These are phyloP conservation scores for Pascua guehoae DNA, from an alignment of 1,284 basidiomycete genomes.

Conservation along the genomic window DNA sequence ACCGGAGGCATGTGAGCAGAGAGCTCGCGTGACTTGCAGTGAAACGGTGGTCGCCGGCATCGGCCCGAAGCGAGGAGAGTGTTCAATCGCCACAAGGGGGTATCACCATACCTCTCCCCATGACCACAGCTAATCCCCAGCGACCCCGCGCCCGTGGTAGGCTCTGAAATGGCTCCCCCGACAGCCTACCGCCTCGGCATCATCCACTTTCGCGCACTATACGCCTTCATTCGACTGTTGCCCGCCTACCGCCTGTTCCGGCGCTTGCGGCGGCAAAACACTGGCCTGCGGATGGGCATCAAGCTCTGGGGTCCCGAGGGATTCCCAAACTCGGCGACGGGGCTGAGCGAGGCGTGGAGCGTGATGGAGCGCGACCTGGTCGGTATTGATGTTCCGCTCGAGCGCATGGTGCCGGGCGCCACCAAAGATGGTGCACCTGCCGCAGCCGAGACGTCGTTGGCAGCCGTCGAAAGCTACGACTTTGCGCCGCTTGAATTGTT, in stretches of 20 bases:
- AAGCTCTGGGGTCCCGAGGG: constrained; percentile 48
- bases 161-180: constrained; percentile 34
- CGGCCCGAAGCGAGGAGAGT: no score
- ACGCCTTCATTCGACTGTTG: constrained; percentile 38
- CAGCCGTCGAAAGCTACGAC: constrained; percentile 21
- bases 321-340: constrained; percentile 25
- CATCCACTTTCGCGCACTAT: constrained; percentile 45
- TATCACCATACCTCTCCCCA: background rate
- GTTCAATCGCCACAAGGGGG: no score
- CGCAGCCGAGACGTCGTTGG: background rate
- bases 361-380: constrained; percentile 45
- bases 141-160: background rate
- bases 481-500: constrained; percentile 40
- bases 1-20: no score
- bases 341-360: constrained; percentile 40
- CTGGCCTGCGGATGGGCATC: constrained; percentile 43
- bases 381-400: constrained; percentile 35
- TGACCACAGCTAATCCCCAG: background rate
- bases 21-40: no score
- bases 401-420: constrained; percentile 22
- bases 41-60: no score
- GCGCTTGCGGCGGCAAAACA: constrained; percentile 37
- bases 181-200: constrained; percentile 44
- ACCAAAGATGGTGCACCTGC: constrained; percentile 7
- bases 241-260: constrained; percentile 43